Percentiles rank a stretch among this genome's conserved stretches.
These are phyloP conservation scores for Kluyveromyces lactis DNA, from an alignment of 805 yeast genomes.

Conservation along the genomic window DNA sequence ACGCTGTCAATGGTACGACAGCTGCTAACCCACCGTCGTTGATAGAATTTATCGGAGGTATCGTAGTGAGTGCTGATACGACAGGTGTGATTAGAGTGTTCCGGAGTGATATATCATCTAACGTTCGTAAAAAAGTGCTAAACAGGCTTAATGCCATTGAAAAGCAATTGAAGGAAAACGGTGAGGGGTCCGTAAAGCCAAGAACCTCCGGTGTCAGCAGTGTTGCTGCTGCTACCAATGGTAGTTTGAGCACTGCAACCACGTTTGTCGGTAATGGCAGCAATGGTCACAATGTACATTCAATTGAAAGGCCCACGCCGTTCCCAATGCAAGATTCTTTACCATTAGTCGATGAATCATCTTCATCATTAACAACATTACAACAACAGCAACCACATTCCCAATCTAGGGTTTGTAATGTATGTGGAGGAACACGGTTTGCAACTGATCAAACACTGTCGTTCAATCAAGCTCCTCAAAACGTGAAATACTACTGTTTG, in stretches of 20 bases:
- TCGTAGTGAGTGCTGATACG: constrained; percentile 71
- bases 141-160: constrained; percentile 11
- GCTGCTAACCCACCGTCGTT: constrained; percentile 15
- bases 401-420: constrained; percentile 6
- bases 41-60: constrained; percentile 32
- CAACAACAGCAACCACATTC: too few relatives aligned
- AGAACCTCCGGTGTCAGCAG: background rate
- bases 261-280: background rate
- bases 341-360: too few relatives aligned
- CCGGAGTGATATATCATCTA: constrained; percentile 66
- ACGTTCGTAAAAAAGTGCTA: constrained; percentile 32
- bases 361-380: too few relatives aligned
- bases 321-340: too few relatives aligned
- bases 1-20: background rate
- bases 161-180: background rate
- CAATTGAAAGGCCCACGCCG: constrained; percentile 1
- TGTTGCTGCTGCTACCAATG: constrained; percentile 1
- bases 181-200: background rate
- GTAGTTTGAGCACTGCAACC: background rate
- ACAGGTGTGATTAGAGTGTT: constrained; percentile 67
- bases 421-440: constrained; percentile 23
- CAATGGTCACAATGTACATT: constrained; percentile 1
- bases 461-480: constrained; percentile 6
- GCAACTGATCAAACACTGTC: constrained; percentile 2
- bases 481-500: constrained; percentile 14